phyloP scores from a whole-genome alignment of 139 green algal genomes.

The Astrephomene gubernaculifera region DNA sequence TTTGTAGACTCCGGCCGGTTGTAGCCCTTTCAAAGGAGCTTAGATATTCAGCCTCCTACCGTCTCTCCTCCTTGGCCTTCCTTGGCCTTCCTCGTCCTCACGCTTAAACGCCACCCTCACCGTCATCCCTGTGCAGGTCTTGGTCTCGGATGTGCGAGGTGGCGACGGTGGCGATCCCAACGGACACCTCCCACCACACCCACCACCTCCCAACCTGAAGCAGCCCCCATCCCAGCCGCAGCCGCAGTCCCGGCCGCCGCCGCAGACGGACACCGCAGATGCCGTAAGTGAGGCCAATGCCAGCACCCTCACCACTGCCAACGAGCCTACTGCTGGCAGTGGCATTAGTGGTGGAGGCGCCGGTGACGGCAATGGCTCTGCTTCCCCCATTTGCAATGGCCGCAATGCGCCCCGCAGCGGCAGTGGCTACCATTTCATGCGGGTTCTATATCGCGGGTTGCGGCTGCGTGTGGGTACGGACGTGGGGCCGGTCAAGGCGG shows the following conservation, averaged over 20 bases:
- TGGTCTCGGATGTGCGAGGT: neutral
- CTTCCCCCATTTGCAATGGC: too few species aligned
- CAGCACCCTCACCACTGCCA: too few species aligned
- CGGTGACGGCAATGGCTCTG: neutral
- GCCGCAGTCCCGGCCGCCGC: too few species aligned
- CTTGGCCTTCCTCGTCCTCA: too few species aligned
- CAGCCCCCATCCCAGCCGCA: too few species aligned
- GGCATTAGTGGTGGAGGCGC: neutral
- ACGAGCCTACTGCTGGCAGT: neutral
- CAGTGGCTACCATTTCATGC: neutral
- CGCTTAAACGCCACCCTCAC: too few species aligned
- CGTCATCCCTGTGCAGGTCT: neutral
- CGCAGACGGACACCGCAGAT: too few species aligned
- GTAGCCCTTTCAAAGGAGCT: neutral
- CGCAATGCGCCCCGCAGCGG: neutral
- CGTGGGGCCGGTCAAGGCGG: slow-evolving; percentile 36
- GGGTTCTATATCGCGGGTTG: slow-evolving; percentile 31
- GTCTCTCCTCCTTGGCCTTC: too few species aligned
- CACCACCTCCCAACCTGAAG: too few species aligned
- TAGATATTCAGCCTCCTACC: too few species aligned
- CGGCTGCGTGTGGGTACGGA: slow-evolving; percentile 30
- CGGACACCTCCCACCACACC: neutral
- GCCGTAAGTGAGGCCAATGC: too few species aligned
- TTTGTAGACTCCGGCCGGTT: neutral
- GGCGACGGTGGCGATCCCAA: neutral